Evolutionary conservation across 345 rosid species (phyloP).

Genomic region (Heritiera littoralis): DNA sequence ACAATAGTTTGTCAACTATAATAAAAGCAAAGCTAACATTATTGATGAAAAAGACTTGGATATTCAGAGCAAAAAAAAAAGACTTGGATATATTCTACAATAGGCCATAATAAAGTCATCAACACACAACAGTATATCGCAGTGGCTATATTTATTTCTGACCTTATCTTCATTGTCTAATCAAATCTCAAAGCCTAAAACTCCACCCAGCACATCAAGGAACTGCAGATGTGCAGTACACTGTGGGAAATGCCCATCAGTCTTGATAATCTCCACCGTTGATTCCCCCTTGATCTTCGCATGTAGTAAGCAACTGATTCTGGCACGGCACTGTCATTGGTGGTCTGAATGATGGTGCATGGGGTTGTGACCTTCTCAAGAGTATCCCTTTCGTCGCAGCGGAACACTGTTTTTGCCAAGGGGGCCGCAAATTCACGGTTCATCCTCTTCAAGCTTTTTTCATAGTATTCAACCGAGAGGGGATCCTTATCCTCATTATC

Average conservation of each 20-base stretch:
- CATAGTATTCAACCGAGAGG: constrained; percentile 30
- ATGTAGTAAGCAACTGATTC: constrained; percentile 56
- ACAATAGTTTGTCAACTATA: not conserved
- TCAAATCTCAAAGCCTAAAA: constrained; percentile 35
- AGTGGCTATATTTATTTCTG: not conserved
- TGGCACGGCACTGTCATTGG: constrained; percentile 51
- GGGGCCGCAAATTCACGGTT: constrained; percentile 54
- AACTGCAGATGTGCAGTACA: constrained; percentile 54
- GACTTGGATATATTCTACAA: not conserved
- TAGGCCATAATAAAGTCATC: not conserved
- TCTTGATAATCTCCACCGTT: constrained; percentile 53
- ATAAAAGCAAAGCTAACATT: not conserved
- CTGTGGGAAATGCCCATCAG: constrained; percentile 68
- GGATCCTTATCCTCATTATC: constrained; percentile 39
- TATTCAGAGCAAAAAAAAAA: not conserved
- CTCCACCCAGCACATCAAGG: constrained; percentile 42
- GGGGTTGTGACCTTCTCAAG: constrained; percentile 51
- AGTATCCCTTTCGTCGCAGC: constrained; percentile 52
- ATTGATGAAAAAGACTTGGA: not conserved
- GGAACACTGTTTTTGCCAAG: constrained; percentile 59
- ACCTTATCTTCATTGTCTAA: not conserved
- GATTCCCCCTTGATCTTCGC: constrained; percentile 55
- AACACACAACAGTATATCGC: not conserved
- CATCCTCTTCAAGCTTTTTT: constrained; percentile 45
- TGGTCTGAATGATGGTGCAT: constrained; percentile 55